Conservation (phyloP, 805 yeast genomes). For the Saccharomycopsis microspora region DNA sequence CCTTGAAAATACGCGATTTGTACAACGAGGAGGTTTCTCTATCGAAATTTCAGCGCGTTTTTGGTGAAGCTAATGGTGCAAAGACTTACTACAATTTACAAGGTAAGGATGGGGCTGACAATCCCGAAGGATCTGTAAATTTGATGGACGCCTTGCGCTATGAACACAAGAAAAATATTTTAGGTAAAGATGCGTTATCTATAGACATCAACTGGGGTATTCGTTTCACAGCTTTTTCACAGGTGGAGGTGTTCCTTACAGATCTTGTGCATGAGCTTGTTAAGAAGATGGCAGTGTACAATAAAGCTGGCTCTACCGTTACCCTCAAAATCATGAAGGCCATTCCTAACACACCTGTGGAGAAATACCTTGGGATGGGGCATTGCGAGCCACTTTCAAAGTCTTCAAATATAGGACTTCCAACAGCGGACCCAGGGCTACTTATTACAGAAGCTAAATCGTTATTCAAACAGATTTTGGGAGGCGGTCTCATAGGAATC, state of each 20-base stretch:
- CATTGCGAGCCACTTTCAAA: slow-evolving; percentile 53
- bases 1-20: slow-evolving; percentile 27
- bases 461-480: slow-evolving; percentile 37
- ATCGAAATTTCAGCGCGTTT: slow-evolving; percentile 27
- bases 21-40: slow-evolving; percentile 40
- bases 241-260: slow-evolving; percentile 54
- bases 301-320: slow-evolving; percentile 42
- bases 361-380: slow-evolving; percentile 82
- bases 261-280: slow-evolving; percentile 50
- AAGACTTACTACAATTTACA: slow-evolving; percentile 48
- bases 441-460: slow-evolving; percentile 48
- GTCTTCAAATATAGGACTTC: slow-evolving; percentile 45
- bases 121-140: slow-evolving; percentile 32
- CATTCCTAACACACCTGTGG: slow-evolving; percentile 63
- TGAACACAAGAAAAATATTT: slow-evolving; percentile 22
- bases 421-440: slow-evolving; percentile 50
- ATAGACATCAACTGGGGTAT: slow-evolving; percentile 91
- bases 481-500: not conserved
- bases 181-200: slow-evolving; percentile 65
- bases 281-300: slow-evolving; percentile 35
- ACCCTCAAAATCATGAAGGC: slow-evolving; percentile 52
- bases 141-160: slow-evolving; percentile 4
- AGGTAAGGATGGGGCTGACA: slow-evolving; percentile 61
- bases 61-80: slow-evolving; percentile 65
- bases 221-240: slow-evolving; percentile 47